A percentile compares a stretch with the other conserved stretches of the same genome.
These are phyloP conservation scores for Ustilago loliicola DNA, from an alignment of 1,284 basidiomycete species.

Conservation along the genomic window DNA sequence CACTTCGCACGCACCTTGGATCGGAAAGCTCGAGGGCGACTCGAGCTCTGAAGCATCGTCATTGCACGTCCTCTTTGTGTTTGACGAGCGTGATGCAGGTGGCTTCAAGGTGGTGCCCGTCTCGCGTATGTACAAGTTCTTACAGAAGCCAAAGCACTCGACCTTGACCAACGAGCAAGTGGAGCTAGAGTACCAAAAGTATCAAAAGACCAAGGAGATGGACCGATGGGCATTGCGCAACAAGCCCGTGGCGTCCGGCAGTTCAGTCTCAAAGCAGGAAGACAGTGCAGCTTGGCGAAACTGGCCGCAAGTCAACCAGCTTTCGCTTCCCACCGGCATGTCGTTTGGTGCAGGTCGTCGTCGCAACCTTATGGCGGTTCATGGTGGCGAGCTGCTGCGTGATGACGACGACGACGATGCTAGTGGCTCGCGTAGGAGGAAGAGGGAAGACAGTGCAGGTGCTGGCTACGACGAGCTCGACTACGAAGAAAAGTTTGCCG, in stretches of 20 bases:
- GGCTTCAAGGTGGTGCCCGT: slow-evolving; percentile 69
- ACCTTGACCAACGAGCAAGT: slow-evolving; percentile 60
- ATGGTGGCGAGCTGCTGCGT: slow-evolving; percentile 52
- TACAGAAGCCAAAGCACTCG: slow-evolving; percentile 65
- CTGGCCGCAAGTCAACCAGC: slow-evolving; percentile 49
- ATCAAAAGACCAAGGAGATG: slow-evolving; percentile 56
- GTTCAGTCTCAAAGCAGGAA: slow-evolving; percentile 32
- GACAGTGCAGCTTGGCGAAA: slow-evolving; percentile 45
- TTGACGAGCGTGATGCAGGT: slow-evolving; percentile 66
- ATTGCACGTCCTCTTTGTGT: slow-evolving; percentile 68
- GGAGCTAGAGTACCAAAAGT: slow-evolving; percentile 57
- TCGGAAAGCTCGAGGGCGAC: slow-evolving; percentile 69
- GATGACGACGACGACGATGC: slow-evolving; percentile 53
- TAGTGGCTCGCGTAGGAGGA: slow-evolving; percentile 24
- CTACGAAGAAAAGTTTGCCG: slow-evolving; percentile 68
- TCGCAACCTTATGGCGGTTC: slow-evolving; percentile 55
- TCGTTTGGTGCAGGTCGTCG: slow-evolving; percentile 50
- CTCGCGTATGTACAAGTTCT: slow-evolving; percentile 67
- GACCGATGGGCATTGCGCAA: slow-evolving; percentile 57
- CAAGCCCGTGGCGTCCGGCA: slow-evolving; percentile 34
- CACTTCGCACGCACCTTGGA: slow-evolving; percentile 66
- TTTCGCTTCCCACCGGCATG: slow-evolving; percentile 50
- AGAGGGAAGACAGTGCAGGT: slow-evolving; percentile 44
- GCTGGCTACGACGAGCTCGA: slow-evolving; percentile 66
- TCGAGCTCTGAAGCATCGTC: slow-evolving; percentile 58